Conservation (phyloP, 2,329 filamentous ascomycete genomes). For the Aspergillus spinulosporus region DNA sequence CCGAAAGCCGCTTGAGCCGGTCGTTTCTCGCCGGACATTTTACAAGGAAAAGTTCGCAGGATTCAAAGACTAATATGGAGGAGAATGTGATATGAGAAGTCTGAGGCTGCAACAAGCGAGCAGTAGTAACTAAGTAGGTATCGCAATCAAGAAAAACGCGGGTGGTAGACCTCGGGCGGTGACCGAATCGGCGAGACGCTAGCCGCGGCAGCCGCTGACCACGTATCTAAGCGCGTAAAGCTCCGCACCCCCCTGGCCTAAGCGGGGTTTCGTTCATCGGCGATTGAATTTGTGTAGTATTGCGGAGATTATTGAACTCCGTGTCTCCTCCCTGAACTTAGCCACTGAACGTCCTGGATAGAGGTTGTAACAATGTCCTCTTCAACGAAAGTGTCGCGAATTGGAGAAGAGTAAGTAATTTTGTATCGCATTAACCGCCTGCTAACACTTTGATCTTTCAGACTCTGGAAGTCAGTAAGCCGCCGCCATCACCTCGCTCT, state of each 20-base stretch:
- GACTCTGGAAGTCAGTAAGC: slow-evolving; percentile 84
- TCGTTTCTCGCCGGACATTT: slow-evolving; percentile 89
- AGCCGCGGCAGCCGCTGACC: slow-evolving; percentile 29
- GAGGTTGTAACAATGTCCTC: slow-evolving; percentile 44
- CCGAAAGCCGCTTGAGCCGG: slow-evolving; percentile 82
- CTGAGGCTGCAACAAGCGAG: background rate
- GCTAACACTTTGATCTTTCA: slow-evolving; percentile 46
- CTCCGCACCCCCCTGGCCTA: slow-evolving; percentile 23
- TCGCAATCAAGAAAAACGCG: slow-evolving; percentile 3
- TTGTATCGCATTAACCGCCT: slow-evolving; percentile 2
- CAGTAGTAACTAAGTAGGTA: background rate
- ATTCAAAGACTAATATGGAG: background rate
- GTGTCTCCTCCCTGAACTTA: slow-evolving; percentile 2
- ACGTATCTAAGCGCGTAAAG: slow-evolving; percentile 19
- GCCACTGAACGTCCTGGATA: background rate
- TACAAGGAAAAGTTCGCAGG: slow-evolving; percentile 17
- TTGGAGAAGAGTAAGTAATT: slow-evolving; percentile 70
- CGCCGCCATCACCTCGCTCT: background rate
- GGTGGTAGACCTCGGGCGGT: slow-evolving; percentile 3
- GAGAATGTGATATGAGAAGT: background rate
- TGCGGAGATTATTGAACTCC: background rate
- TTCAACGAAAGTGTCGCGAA: slow-evolving; percentile 64
- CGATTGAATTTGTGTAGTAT: slow-evolving; percentile 6
- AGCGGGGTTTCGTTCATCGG: slow-evolving; percentile 22
- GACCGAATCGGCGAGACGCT: slow-evolving; percentile 18